Evolutionary conservation across 495 filamentous ascomycete species (phyloP).

Genomic region (Lineolata rhizophorae): DNA sequence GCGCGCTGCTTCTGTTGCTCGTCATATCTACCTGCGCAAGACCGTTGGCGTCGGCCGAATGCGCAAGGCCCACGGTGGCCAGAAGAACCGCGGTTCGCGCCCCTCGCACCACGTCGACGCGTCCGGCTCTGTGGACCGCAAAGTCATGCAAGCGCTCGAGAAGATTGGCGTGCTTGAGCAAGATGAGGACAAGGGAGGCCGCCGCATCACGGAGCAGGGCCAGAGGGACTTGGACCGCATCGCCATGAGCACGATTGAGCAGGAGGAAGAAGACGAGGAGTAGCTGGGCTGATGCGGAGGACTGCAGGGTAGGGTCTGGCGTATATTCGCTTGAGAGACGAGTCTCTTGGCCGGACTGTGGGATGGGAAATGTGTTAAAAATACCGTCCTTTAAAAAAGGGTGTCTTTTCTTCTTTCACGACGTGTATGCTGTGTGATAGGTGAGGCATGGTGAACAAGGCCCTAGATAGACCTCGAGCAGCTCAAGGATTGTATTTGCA

Average conservation of each 20-base stretch:
- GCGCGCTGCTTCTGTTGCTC: constrained; percentile 84
- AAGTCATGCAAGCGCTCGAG: constrained; percentile 88
- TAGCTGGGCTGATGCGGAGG: too few relatives aligned
- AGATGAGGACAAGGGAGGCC: constrained; percentile 93
- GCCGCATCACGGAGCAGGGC: constrained; percentile 86
- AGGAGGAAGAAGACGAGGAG: constrained; percentile 41
- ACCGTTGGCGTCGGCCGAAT: constrained; percentile 92
- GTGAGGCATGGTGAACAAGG: too few relatives aligned
- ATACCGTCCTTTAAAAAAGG: too few relatives aligned
- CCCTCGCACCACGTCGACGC: constrained; percentile 92
- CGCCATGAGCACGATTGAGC: constrained; percentile 51
- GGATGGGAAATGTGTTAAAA: too few relatives aligned
- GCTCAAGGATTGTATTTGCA: too few relatives aligned
- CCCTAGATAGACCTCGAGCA: too few relatives aligned
- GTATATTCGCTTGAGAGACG: too few relatives aligned
- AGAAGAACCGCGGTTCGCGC: constrained; percentile 88
- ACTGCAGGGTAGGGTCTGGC: too few relatives aligned
- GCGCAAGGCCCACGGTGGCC: constrained; percentile 76
- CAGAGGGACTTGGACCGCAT: constrained; percentile 98
- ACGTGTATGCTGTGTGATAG: too few relatives aligned
- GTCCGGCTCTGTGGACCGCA: constrained; percentile 83
- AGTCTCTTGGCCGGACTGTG: too few relatives aligned
- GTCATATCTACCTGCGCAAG: constrained; percentile 97
- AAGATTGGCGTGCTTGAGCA: constrained; percentile 95
- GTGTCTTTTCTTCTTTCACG: too few relatives aligned